Evolutionary conservation across 306 rosid genomes (phyloP).

Genomic region (Prunus armeniaca): DNA sequence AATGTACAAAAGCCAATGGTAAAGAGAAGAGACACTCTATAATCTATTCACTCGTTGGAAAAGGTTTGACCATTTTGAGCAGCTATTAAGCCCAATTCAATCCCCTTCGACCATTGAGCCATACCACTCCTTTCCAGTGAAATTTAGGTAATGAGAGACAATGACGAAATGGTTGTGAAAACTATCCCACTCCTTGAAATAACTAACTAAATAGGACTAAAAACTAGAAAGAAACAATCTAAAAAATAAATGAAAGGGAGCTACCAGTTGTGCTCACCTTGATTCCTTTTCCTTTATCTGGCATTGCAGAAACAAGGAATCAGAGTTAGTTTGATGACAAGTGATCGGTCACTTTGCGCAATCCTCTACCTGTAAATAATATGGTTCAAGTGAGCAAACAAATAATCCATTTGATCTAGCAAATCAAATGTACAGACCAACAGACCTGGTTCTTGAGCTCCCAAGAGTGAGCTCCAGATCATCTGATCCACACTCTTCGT

Average conservation of each 20-base stretch:
- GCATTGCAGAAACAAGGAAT: conserved; percentile 26
- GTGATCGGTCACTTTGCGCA: conserved; percentile 20
- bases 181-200: conserved; percentile 38
- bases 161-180: conserved; percentile 34
- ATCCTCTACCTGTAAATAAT: conserved; percentile 40
- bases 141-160: conserved; percentile 37
- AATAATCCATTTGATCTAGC: neutral
- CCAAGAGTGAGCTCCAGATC: conserved; percentile 96
- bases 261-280: conserved; percentile 33
- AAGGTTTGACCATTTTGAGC: conserved; percentile 11
- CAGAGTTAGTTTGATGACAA: conserved; percentile 25
- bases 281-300: conserved; percentile 25
- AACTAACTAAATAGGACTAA: conserved; percentile 40
- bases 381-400: conserved; percentile 16
- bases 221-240: conserved; percentile 11
- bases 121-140: conserved; percentile 31
- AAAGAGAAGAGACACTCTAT: neutral
- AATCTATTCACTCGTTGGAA: conserved; percentile 2
- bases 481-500: conserved; percentile 71
- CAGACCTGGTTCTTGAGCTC: conserved; percentile 72
- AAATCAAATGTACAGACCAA: conserved; percentile 9
- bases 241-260: conserved; percentile 30
- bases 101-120: neutral
- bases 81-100: conserved; percentile 15
- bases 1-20: neutral